A percentile compares a stretch with the other conserved stretches of the same genome.
Conservation (phyloP, 768 basidiomycete species). For the Erythrobasidium yunnanense region DNA sequence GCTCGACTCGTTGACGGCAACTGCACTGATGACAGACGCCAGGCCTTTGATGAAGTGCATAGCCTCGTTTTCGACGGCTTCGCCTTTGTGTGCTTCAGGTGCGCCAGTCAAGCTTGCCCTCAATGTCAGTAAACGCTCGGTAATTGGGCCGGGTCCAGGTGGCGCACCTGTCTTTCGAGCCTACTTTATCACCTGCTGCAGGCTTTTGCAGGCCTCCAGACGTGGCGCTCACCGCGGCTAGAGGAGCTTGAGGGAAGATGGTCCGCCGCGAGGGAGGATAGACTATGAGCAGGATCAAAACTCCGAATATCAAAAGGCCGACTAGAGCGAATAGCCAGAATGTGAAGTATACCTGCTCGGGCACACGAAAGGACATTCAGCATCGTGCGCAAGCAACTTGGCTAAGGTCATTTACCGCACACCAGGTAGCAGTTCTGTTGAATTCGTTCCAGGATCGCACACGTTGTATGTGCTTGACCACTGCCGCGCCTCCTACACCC, state of each 20-base stretch:
- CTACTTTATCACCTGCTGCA: constrained; percentile 37
- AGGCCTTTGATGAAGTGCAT: constrained; percentile 42
- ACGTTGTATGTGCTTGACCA: constrained; percentile 43
- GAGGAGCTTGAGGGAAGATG: constrained; percentile 44
- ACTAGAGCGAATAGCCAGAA: constrained; percentile 44
- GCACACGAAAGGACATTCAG: neutral
- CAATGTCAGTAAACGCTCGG: constrained; percentile 38
- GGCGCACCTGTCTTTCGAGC: constrained; percentile 26
- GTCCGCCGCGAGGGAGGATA: constrained; percentile 41
- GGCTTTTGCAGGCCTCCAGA: constrained; percentile 43
- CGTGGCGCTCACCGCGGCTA: constrained; percentile 40
- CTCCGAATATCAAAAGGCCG: constrained; percentile 40
- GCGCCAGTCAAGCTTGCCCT: constrained; percentile 42
- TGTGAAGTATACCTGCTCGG: constrained; percentile 42
- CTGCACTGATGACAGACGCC: constrained; percentile 41
- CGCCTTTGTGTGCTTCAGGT: constrained; percentile 42
- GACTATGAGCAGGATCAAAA: constrained; percentile 43
- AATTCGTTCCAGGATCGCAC: constrained; percentile 46
- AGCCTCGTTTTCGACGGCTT: constrained; percentile 45
- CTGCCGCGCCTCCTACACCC: constrained; percentile 38
- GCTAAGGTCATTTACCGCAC: constrained; percentile 30
- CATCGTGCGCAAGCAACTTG: too few relatives aligned
- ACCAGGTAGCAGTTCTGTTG: constrained; percentile 40
- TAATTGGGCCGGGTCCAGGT: too few relatives aligned
- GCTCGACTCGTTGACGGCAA: constrained; percentile 37